Percentiles rank a stretch among this genome's conserved stretches.
Evolutionary conservation across 306 rosid genomes (phyloP).

Genomic region (Canavalia ensiformis): DNA sequence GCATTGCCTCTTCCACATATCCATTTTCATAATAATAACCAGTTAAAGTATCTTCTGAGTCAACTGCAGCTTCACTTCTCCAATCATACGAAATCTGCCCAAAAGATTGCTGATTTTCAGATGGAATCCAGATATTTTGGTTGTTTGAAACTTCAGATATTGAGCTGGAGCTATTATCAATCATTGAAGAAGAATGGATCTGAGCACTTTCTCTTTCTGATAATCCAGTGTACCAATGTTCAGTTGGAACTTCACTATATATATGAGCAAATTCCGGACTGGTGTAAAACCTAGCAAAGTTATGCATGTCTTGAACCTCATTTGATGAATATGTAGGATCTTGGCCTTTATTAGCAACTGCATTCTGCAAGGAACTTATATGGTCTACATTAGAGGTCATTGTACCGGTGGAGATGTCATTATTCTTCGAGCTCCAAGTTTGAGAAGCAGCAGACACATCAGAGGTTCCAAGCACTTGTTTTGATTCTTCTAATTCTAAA

Average conservation of each 20-base stretch:
- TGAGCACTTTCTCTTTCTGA: constrained; percentile 53
- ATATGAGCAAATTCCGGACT: constrained; percentile 69
- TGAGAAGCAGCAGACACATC: constrained; percentile 52
- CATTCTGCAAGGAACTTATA: constrained; percentile 45
- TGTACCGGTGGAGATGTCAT: constrained; percentile 41
- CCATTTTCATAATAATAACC: constrained; percentile 8
- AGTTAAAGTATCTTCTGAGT: neutral
- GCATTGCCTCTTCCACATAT: constrained; percentile 39
- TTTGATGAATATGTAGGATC: constrained; percentile 51
- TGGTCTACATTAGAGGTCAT: constrained; percentile 56
- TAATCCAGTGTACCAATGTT: constrained; percentile 40
- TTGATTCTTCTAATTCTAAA: constrained; percentile 26
- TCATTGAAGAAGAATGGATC: constrained; percentile 42
- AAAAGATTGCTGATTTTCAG: constrained; percentile 52
- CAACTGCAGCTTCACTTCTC: constrained; percentile 50
- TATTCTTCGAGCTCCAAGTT: constrained; percentile 51
- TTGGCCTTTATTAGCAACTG: constrained; percentile 50
- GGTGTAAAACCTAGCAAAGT: constrained; percentile 61
- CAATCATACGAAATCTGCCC: constrained; percentile 48
- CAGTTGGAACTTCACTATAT: constrained; percentile 61
- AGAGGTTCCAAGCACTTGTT: constrained; percentile 44
- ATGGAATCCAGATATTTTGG: constrained; percentile 42
- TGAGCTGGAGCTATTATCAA: constrained; percentile 52
- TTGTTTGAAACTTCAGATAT: constrained; percentile 52
- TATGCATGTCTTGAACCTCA: constrained; percentile 61